Percentiles rank a stretch among this genome's conserved stretches.
phyloP scores from a whole-genome alignment of 768 basidiomycete genomes.

The Kwoniella mangroviensis region DNA sequence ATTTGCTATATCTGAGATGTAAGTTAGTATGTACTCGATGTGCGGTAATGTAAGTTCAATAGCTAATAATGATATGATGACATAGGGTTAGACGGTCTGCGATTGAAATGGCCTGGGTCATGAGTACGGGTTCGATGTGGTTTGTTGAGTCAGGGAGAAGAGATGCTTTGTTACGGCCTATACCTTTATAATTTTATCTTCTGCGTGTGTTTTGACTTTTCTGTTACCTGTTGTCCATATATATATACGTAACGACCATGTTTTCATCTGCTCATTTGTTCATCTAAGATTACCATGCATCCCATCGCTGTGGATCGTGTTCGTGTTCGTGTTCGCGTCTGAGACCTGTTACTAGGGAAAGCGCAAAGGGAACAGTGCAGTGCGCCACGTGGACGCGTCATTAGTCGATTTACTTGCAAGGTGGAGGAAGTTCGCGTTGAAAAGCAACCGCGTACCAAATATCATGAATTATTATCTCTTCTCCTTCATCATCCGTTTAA shows the following conservation, averaged over 20 bases:
- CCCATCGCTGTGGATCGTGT: neutral
- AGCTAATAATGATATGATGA: neutral
- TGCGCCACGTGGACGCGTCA: neutral
- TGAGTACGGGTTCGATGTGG: neutral
- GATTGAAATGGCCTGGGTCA: slow-evolving; percentile 71
- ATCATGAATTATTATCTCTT: neutral
- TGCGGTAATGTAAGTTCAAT: neutral
- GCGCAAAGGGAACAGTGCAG: neutral
- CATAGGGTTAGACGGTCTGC: slow-evolving; percentile 76
- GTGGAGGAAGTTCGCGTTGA: neutral
- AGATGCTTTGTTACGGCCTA: neutral
- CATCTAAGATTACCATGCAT: neutral
- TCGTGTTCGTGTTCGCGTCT: neutral
- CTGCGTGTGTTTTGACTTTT: neutral
- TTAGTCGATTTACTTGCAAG: neutral
- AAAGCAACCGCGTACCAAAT: neutral
- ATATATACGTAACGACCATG: neutral
- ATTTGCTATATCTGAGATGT: slow-evolving; percentile 94
- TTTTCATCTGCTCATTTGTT: too few species aligned
- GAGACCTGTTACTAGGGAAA: neutral
- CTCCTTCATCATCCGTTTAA: neutral
- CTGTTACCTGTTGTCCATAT: neutral
- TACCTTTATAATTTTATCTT: neutral
- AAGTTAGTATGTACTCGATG: slow-evolving; percentile 22
- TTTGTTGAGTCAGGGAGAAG: too few species aligned